A percentile compares a stretch with the other conserved stretches of the same genome.
phyloP scores from a whole-genome alignment of 169 alveolate species.

The Plasmodium malariae region DNA sequence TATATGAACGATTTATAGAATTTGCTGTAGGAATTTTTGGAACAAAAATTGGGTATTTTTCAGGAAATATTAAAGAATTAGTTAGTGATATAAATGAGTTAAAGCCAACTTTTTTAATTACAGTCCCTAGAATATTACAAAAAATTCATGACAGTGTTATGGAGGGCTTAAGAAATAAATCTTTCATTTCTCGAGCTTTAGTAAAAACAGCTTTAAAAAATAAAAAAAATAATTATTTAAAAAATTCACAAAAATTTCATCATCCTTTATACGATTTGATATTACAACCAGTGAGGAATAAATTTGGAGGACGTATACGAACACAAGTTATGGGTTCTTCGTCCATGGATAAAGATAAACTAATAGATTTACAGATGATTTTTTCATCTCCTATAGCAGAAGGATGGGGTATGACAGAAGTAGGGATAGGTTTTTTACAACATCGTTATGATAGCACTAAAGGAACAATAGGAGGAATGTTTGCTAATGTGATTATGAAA shows the following conservation, averaged over 20 bases:
- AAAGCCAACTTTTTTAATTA: conserved; percentile 84
- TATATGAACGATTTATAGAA: conserved; percentile 91
- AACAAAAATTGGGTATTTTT: conserved; percentile 91
- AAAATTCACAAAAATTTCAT: conserved; percentile 77
- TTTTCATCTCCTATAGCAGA: conserved; percentile 82
- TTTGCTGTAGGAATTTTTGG: conserved; percentile 80
- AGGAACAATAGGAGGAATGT: conserved; percentile 87
- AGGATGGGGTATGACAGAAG: conserved; percentile 89
- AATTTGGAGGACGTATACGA: conserved; percentile 83
- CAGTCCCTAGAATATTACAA: conserved; percentile 85
- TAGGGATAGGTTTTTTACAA: conserved; percentile 82
- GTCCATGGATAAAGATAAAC: conserved; percentile 80
- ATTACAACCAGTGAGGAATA: conserved; percentile 79
- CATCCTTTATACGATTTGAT: conserved; percentile 77
- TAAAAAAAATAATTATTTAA: conserved; percentile 70
- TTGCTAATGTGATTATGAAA: conserved; percentile 79
- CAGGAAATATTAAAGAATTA: conserved; percentile 92
- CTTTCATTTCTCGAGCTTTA: conserved; percentile 75
- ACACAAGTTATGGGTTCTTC: conserved; percentile 86
- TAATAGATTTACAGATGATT: conserved; percentile 80
- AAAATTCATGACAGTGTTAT: conserved; percentile 84
- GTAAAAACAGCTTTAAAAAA: conserved; percentile 79
- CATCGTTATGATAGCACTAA: conserved; percentile 80
- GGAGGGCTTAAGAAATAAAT: conserved; percentile 79
- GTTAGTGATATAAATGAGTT: conserved; percentile 89